Percentiles rank a stretch among this genome's conserved stretches.
Conservation (phyloP, 2,329 filamentous ascomycete genomes). For the Alternaria incomplexa region DNA sequence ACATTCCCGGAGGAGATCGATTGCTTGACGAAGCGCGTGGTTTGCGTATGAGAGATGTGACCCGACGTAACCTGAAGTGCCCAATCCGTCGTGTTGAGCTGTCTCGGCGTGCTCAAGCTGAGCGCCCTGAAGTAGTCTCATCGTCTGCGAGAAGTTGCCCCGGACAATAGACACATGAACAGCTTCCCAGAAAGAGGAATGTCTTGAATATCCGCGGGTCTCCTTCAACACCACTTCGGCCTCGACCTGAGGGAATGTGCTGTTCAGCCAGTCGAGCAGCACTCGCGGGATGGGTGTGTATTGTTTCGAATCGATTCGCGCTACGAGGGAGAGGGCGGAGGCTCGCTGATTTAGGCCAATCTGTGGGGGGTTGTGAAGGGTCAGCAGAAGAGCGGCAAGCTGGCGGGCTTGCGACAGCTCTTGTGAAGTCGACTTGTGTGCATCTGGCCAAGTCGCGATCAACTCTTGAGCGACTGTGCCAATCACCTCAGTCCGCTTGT, state of each 20-base stretch:
- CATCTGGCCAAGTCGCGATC: slow-evolving; percentile 61
- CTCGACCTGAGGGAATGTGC: slow-evolving; percentile 72
- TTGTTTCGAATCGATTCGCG: slow-evolving; percentile 27
- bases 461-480: slow-evolving; percentile 38
- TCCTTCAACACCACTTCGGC: slow-evolving; percentile 67
- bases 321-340: slow-evolving; percentile 32
- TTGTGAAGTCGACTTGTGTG: slow-evolving; percentile 42
- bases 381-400: slow-evolving; percentile 77
- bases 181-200: slow-evolving; percentile 83
- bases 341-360: slow-evolving; percentile 27
- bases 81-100: slow-evolving; percentile 66
- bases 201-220: slow-evolving; percentile 75
- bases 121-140: slow-evolving; percentile 73
- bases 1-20: slow-evolving; percentile 73
- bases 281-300: slow-evolving; percentile 71
- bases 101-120: slow-evolving; percentile 79
- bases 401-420: slow-evolving; percentile 77
- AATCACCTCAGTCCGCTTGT: slow-evolving; percentile 37
- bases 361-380: slow-evolving; percentile 70
- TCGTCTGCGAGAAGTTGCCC: slow-evolving; percentile 71
- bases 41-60: slow-evolving; percentile 79
- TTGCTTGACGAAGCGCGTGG: slow-evolving; percentile 71
- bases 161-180: slow-evolving; percentile 74
- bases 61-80: slow-evolving; percentile 73
- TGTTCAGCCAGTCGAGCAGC: slow-evolving; percentile 82